A percentile compares a stretch with the other conserved stretches of the same genome.
These are phyloP conservation scores for Leccinum aurantiacum DNA, from an alignment of 768 basidiomycete species.

Conservation along the genomic window DNA sequence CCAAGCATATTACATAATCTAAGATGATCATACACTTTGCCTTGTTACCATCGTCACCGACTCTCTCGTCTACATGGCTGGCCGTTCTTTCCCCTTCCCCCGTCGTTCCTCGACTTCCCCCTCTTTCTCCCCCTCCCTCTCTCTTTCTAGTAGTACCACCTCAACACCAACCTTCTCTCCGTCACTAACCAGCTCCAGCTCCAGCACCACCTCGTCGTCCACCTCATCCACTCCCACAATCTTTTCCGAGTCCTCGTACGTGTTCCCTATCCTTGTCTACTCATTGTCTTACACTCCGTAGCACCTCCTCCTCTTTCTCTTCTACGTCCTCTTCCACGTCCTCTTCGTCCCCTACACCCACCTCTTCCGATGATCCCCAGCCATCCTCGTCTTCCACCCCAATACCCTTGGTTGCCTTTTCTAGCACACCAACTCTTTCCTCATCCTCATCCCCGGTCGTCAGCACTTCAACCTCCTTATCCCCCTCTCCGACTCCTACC, in stretches of 20 bases:
- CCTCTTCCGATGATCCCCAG: neutral
- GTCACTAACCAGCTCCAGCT: neutral
- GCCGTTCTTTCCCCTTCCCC: too few relatives aligned
- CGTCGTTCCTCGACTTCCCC: too few relatives aligned
- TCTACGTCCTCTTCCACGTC: conserved; percentile 1
- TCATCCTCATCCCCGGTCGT: neutral
- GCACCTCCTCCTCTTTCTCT: conserved; percentile 3
- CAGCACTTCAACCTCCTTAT: neutral
- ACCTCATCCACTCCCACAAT: neutral
- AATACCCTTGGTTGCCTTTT: neutral
- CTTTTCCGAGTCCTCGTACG: conserved; percentile 6
- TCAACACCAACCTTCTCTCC: neutral
- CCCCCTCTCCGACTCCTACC: conserved; percentile 17
- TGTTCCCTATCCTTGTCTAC: neutral
- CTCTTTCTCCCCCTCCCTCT: neutral
- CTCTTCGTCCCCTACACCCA: neutral
- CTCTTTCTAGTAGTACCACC: neutral
- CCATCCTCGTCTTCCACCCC: conserved; percentile 3
- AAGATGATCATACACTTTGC: too few relatives aligned
- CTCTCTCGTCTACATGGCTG: too few relatives aligned
- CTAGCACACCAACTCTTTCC: neutral
- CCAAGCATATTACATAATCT: too few relatives aligned
- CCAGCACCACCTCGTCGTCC: neutral
- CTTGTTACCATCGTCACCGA: too few relatives aligned
- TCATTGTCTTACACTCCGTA: conserved; percentile 1